Base-by-base conservation (phyloP, 2,329 filamentous ascomycete genomes). In the Ophiocordyceps unilateralis region DNA sequence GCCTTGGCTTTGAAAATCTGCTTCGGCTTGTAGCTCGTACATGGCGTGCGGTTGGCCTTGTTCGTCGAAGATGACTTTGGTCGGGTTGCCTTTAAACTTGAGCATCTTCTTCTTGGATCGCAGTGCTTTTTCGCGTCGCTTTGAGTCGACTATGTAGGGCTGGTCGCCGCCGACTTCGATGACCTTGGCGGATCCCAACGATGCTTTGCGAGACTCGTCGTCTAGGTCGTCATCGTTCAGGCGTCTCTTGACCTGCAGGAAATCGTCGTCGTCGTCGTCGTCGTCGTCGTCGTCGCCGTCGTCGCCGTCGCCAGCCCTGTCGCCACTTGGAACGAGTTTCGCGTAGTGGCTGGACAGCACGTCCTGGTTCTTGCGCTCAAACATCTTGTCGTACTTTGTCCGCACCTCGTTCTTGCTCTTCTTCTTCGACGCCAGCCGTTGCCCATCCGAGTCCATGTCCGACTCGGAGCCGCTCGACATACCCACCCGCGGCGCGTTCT, bases 331-430 rank as follows among this genome's bases (percentile, higher is more conserved):
- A 46, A 96, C 78, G 48, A 98, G 72, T 55, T 89, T 94, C 46
- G 78, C 76, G 67, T 95, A 96, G 63, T 98, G 91, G 44, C 81
- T 78, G n/a, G 89, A 88, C 49, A 98, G 64, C 26, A 98, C 83
- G 56, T 95, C 88, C 62, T 96, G 89, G 62, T 98, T 98, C 52
- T 82, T 83, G 47, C 91, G 74, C 66, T 95, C 89, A 61, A 96
- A 95, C 91, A 98, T 96, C 52, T 86, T 81, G 61, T 98, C 87
- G 58, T 93, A 93, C 61, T 94, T 96, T 26, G 93, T 98, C 47
- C 87, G 76, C 17, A 94, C 84, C 52, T 78, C 74, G 11, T 71
- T 68, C 63, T 83, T 80, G 62, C 79, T 77, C 58, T 74, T 77
- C 47, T 67, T 80, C 62, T 79, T 77, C 58, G 74, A 76, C 46